Percentiles rank a stretch among this genome's conserved stretches.
These are phyloP conservation scores for Aspergillus avenaceus DNA, from an alignment of 495 filamentous ascomycete genomes.

Conservation along the genomic window DNA sequence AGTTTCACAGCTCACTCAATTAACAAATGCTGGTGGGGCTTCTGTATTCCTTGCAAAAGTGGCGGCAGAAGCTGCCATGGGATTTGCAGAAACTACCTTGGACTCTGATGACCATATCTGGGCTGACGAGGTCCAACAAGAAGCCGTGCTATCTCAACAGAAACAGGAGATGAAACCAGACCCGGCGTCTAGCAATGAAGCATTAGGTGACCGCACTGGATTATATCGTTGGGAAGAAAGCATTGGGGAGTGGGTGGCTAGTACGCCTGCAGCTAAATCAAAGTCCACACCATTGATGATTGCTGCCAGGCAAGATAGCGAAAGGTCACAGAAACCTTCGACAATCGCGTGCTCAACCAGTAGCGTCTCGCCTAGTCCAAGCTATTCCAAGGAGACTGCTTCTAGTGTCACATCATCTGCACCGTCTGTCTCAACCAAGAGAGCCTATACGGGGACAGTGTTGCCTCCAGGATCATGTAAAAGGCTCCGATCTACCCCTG, in stretches of 20 bases:
- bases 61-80: constrained; percentile 46
- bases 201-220: constrained; percentile 13
- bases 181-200: constrained; percentile 13
- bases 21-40: constrained; percentile 19
- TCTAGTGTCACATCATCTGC: constrained; percentile 34
- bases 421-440: constrained; percentile 23
- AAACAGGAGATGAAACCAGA: constrained; percentile 2
- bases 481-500: constrained; percentile 17
- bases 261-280: constrained; percentile 34
- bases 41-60: constrained; percentile 33
- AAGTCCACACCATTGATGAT: constrained; percentile 7
- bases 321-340: constrained; percentile 4
- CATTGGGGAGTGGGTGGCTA: constrained; percentile 51
- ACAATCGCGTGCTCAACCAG: constrained; percentile 20
- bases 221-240: constrained; percentile 53
- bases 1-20: constrained; percentile 24
- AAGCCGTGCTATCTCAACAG: constrained; percentile 20
- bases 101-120: constrained; percentile 47
- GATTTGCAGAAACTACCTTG: constrained; percentile 40
- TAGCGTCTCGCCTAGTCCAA: constrained; percentile 19
- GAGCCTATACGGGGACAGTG: constrained; percentile 11
- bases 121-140: constrained; percentile 44
- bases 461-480: constrained; percentile 22
- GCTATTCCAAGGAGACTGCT: constrained; percentile 11
- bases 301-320: background rate